These are phyloP conservation scores for Aspergillus taichungensis DNA, from an alignment of 495 filamentous ascomycete species.

Conservation along the genomic window DNA sequence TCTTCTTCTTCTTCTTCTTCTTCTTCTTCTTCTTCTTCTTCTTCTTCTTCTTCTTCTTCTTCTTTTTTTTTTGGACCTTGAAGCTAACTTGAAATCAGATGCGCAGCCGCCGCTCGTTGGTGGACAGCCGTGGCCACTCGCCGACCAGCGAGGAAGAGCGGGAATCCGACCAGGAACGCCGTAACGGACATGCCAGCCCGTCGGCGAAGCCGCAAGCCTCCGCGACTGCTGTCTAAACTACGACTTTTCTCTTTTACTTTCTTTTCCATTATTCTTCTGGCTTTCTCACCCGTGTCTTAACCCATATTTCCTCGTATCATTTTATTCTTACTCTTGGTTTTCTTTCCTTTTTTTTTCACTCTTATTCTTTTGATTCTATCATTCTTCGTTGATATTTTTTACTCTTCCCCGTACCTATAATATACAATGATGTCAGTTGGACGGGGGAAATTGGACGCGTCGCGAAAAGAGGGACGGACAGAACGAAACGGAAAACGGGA, in stretches of 20 bases:
- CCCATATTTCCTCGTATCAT: not conserved
- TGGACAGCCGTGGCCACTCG: conserved; percentile 37
- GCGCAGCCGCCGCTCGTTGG: conserved; percentile 46
- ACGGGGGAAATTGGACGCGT: no score
- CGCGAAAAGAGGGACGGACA: no score
- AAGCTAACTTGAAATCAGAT: conserved; percentile 19
- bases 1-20: not conserved
- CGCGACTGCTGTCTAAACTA: no score
- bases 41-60: not conserved
- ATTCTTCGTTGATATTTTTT: not conserved
- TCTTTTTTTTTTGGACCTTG: conserved; percentile 22
- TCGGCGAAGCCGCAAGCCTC: not conserved
- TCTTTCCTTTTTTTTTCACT: not conserved
- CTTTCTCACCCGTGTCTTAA: not conserved
- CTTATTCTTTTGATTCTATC: not conserved
- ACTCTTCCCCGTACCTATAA: no score
- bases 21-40: not conserved
- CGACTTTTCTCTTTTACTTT: not conserved
- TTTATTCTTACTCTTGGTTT: no score
- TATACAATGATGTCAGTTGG: no score
- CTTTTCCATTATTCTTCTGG: not conserved
- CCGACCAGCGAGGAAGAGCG: conserved; percentile 46
- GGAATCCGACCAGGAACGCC: conserved; percentile 34
- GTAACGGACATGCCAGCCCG: conserved; percentile 17
- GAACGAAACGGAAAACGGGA: no score